Base-by-base conservation (phyloP, 1,284 basidiomycete species). In the Paramarasmius palmivorus region DNA sequence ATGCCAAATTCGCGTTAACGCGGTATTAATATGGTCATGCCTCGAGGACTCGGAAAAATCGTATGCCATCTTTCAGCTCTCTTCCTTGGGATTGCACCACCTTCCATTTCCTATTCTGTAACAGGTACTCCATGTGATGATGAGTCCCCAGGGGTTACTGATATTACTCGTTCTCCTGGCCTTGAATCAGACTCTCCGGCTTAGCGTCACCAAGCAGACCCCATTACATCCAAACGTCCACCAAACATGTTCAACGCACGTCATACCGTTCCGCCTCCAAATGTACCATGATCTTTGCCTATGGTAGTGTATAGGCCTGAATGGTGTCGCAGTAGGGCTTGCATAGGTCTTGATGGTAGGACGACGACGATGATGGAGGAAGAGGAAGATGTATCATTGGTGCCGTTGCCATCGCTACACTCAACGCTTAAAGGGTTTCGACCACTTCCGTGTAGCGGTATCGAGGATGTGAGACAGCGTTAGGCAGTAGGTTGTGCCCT, bases 261-360 rank as follows among this genome's bases (percentile, higher is more conserved):
- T 85, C 69, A 90, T 79, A 0, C 94, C 94, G 57, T 95, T 95
- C 2, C 95, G 19, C 95, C 94, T 3, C 94, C 94, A 65, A 97
- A 97, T 2, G 96, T 74, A n/a, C 75, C 91, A 92, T 0, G 96
- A n/a, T n/a, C 79, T 63, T 83, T 88, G 52, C 82, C 79, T 40
- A n/a, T 79, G 75, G 65, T 92, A 87, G 34, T 86, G 73, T 22
- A 94, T 90, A 2, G 92, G n/a, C n/a, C 84, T 0, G 92, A 93
- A 68, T 97, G 94, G 2, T n/a, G n/a, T n/a, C n/a, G 94, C 93
- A 29, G 95, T 83, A 66, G 56, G 94, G 71, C 66, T 68, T 64
- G 7, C 29, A 32, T n/a, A n/a, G n/a, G 7, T 6, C 12, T 32
- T 6, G 29, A 12, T 32, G 6, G 7, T 32, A n/a, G n/a, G n/a